A percentile compares a stretch with the other conserved stretches of the same genome.
Conservation (phyloP, 345 rosid genomes). For the Eucalyptus regnans region DNA sequence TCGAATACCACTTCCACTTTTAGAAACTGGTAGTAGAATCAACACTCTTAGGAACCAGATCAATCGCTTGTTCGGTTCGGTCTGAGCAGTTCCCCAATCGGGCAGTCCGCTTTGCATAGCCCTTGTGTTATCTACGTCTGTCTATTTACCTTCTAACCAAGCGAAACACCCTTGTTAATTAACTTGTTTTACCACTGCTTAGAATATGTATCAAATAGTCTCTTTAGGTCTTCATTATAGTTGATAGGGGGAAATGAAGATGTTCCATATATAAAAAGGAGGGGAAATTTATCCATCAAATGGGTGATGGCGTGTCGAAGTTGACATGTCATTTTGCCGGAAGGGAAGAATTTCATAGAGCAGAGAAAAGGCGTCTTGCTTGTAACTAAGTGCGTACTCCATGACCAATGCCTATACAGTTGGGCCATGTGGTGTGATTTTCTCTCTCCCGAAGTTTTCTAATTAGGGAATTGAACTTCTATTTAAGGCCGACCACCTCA, state of each 20-base stretch:
- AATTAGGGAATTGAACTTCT: background rate
- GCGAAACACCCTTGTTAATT: background rate
- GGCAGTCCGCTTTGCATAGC: accelerated
- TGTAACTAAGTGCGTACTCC: background rate
- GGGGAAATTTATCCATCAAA: background rate
- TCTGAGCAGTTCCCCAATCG: accelerated
- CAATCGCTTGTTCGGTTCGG: accelerated
- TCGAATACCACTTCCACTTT: accelerated
- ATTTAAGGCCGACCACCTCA: background rate
- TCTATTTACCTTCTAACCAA: background rate
- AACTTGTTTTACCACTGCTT: accelerated
- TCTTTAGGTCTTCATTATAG: background rate
- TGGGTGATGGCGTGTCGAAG: background rate
- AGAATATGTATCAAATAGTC: background rate
- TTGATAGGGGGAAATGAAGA: background rate
- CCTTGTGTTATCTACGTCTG: background rate
- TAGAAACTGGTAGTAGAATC: accelerated
- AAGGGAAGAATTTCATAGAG: background rate
- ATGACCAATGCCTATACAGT: background rate
- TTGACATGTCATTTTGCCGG: background rate
- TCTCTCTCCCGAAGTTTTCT: background rate
- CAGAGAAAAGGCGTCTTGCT: background rate
- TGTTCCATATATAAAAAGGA: background rate
- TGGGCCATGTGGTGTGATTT: background rate
- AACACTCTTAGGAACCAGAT: accelerated